These are phyloP conservation scores for Sarocladium kiliense DNA, from an alignment of 2,329 filamentous ascomycete genomes.

Conservation along the genomic window DNA sequence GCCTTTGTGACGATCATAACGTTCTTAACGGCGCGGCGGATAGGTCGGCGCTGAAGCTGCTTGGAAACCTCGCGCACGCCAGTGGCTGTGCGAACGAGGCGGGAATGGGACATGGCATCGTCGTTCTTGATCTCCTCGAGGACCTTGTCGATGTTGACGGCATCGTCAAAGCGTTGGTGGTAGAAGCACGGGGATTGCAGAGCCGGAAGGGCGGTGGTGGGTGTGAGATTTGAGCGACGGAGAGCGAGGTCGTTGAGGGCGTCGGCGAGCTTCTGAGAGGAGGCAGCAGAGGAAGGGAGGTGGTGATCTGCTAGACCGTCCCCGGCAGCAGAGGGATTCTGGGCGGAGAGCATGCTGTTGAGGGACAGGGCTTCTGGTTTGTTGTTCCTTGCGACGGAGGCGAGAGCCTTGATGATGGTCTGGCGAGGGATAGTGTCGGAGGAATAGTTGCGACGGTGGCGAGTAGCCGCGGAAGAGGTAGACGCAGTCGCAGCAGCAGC, in stretches of 20 bases:
- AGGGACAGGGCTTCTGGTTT: slow-evolving; percentile 61
- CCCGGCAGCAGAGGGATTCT: slow-evolving; percentile 20
- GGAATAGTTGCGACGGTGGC: slow-evolving; percentile 42
- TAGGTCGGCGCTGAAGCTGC: slow-evolving; percentile 85
- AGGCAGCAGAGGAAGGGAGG: slow-evolving; percentile 33
- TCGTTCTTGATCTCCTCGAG: slow-evolving; percentile 89
- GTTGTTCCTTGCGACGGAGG: slow-evolving; percentile 57
- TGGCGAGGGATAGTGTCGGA: slow-evolving; percentile 67
- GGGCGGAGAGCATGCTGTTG: slow-evolving; percentile 53
- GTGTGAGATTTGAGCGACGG: slow-evolving; percentile 18
- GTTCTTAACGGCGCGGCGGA: slow-evolving; percentile 85
- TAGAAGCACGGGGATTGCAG: slow-evolving; percentile 95
- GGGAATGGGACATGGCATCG: slow-evolving; percentile 87
- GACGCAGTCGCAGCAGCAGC: slow-evolving; percentile 9
- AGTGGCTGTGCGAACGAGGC: slow-evolving; percentile 90
- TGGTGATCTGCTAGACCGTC: not conserved
- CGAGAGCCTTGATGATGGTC: slow-evolving; percentile 77
- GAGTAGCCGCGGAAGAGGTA: not conserved
- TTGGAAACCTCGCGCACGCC: slow-evolving; percentile 93
- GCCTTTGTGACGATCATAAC: slow-evolving; percentile 99
- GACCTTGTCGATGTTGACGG: slow-evolving; percentile 90
- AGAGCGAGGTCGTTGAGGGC: slow-evolving; percentile 48
- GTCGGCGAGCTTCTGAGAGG: slow-evolving; percentile 59
- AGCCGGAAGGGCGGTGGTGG: slow-evolving; percentile 45
- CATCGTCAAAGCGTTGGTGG: slow-evolving; percentile 93